These are phyloP conservation scores for Globisporangium heterothallicum DNA, from an alignment of 352 stramenopile species.

Conservation along the genomic window DNA sequence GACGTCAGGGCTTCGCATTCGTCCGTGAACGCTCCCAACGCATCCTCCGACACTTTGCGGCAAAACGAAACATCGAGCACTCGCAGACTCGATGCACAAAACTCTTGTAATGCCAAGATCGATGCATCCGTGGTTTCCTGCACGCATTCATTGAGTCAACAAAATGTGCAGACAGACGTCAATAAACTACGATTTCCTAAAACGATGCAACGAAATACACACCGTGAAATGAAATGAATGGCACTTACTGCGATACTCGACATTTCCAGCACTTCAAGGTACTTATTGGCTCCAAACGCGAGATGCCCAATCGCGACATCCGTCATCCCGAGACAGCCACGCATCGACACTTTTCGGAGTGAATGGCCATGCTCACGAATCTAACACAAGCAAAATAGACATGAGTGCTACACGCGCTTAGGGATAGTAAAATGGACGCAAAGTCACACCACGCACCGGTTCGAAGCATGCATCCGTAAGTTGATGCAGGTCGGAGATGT, in stretches of 20 bases:
- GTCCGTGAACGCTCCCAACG: slow-evolving; percentile 56
- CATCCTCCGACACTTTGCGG: slow-evolving; percentile 61
- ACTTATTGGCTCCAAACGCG: slow-evolving; percentile 45
- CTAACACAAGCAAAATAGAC: slow-evolving; percentile 12
- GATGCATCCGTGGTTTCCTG: slow-evolving; percentile 54
- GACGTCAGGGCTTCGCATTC: slow-evolving; percentile 32
- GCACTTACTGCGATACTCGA: slow-evolving; percentile 65
- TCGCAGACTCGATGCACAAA: slow-evolving; percentile 35
- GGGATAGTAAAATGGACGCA: not conserved
- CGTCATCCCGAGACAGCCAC: slow-evolving; percentile 53
- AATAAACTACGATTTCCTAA: not conserved
- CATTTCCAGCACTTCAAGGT: slow-evolving; percentile 61
- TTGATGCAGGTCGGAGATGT: slow-evolving; percentile 66
- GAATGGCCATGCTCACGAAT: slow-evolving; percentile 45
- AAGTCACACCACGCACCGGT: slow-evolving; percentile 24
- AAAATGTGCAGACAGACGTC: slow-evolving; percentile 1
- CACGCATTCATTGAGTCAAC: too few relatives aligned
- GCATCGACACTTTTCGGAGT: slow-evolving; percentile 49
- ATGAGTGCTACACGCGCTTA: too few relatives aligned
- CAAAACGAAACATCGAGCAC: slow-evolving; percentile 78
- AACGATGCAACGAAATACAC: not conserved
- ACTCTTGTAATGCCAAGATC: slow-evolving; percentile 42
- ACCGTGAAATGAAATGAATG: not conserved
- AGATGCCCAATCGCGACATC: slow-evolving; percentile 57
- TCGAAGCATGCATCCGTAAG: slow-evolving; percentile 67